These are phyloP conservation scores for Plasmodium fragile DNA, from an alignment of 169 alveolate genomes.

Conservation along the genomic window DNA sequence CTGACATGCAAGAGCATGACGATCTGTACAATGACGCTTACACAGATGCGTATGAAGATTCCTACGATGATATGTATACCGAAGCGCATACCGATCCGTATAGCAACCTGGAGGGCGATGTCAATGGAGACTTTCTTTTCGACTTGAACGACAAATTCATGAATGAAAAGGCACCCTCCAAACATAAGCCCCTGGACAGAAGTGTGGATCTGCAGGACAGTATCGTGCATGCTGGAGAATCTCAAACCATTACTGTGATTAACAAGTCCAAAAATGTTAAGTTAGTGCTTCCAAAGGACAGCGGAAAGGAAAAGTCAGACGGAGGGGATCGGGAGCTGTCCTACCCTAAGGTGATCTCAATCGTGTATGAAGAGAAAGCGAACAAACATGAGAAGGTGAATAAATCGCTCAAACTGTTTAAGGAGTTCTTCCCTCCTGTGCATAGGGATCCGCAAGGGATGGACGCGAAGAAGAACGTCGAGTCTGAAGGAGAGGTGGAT, in stretches of 20 bases:
- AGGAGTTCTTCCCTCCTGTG: conserved; percentile 38
- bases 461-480: neutral
- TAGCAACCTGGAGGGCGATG: neutral
- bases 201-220: conserved; percentile 33
- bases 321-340: neutral
- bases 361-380: conserved; percentile 26
- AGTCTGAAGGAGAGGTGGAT: neutral
- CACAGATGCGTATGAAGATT: neutral
- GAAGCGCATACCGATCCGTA: neutral
- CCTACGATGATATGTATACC: neutral
- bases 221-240: conserved; percentile 8
- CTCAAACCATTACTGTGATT: conserved; percentile 30
- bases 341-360: conserved; percentile 31
- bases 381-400: conserved; percentile 29
- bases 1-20: neutral
- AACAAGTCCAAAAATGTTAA: conserved; percentile 62
- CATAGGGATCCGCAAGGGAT: neutral
- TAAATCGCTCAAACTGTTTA: conserved; percentile 5
- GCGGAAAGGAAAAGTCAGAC: neutral
- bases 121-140: neutral
- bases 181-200: neutral
- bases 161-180: neutral
- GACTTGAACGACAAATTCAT: neutral
- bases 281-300: conserved; percentile 7
- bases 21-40: neutral